phyloP scores from a whole-genome alignment of 192 early-diverging fungal species.

The Powellomyces hirtus region DNA sequence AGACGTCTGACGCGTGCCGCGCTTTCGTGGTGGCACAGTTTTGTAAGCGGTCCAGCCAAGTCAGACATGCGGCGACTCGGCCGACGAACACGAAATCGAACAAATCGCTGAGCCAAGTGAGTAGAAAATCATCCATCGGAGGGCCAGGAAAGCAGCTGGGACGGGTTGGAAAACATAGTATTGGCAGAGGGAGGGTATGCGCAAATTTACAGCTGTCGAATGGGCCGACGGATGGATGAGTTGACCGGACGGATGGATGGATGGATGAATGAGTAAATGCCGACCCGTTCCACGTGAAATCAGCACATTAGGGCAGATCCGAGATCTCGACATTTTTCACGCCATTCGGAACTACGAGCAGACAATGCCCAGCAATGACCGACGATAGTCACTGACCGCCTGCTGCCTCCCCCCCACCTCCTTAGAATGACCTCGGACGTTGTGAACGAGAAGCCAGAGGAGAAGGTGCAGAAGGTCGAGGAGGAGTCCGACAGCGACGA shows the following conservation, averaged over 20 bases:
- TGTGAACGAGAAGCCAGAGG: conserved; percentile 16
- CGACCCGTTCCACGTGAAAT: too few relatives aligned
- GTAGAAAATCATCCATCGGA: too few relatives aligned
- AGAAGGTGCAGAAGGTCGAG: conserved; percentile 31
- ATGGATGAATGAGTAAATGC: conserved; percentile 14
- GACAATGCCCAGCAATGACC: background rate
- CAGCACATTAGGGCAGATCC: background rate
- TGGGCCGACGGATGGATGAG: conserved; percentile 6
- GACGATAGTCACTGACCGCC: background rate
- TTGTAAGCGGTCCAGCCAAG: too few relatives aligned
- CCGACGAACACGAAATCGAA: too few relatives aligned
- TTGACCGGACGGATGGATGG: conserved; percentile 16
- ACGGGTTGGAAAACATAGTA: too few relatives aligned
- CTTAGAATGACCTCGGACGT: too few relatives aligned
- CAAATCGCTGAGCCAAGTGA: too few relatives aligned
- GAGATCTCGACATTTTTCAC: background rate
- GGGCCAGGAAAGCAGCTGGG: too few relatives aligned
- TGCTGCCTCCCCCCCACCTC: background rate
- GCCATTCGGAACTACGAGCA: too few relatives aligned
- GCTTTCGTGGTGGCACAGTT: too few relatives aligned
- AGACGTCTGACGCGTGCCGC: too few relatives aligned
- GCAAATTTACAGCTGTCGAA: conserved; percentile 6
- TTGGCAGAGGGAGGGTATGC: background rate
- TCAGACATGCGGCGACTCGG: too few relatives aligned
- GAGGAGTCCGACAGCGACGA: conserved; percentile 25